These are phyloP conservation scores for Thraustochytrium striatum DNA, from an alignment of 352 stramenopile genomes.

Conservation along the genomic window DNA sequence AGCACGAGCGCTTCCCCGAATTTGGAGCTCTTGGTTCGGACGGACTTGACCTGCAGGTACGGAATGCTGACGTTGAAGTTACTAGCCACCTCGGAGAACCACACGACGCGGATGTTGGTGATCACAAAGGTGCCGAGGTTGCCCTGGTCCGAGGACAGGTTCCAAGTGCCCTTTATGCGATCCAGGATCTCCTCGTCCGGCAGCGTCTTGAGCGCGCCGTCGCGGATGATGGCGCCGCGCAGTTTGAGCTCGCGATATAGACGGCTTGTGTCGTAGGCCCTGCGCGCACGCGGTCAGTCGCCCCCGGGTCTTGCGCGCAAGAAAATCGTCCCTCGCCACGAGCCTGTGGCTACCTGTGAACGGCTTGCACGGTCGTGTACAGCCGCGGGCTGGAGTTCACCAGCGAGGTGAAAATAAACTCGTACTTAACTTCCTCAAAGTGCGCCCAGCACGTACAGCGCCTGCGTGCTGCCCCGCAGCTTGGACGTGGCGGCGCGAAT, in stretches of 20 bases:
- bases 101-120: slow-evolving; percentile 85
- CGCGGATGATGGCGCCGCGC: slow-evolving; percentile 78
- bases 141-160: slow-evolving; percentile 81
- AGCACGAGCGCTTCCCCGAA: slow-evolving; percentile 82
- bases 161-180: slow-evolving; percentile 73
- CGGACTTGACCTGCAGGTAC: slow-evolving; percentile 82
- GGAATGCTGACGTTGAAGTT: slow-evolving; percentile 92
- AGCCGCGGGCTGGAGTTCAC: slow-evolving; percentile 80
- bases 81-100: slow-evolving; percentile 82
- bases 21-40: slow-evolving; percentile 75
- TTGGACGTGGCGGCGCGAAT: slow-evolving; percentile 81
- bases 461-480: slow-evolving; percentile 78
- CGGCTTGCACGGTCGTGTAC: slow-evolving; percentile 84
- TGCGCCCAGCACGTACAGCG: slow-evolving; percentile 85
- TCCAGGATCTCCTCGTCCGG: slow-evolving; percentile 79
- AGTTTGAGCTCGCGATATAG: slow-evolving; percentile 86
- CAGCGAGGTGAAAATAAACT: slow-evolving; percentile 90
- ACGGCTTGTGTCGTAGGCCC: slow-evolving; percentile 81
- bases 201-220: slow-evolving; percentile 75
- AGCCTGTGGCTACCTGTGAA: slow-evolving; percentile 63
- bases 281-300: background rate
- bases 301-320: background rate
- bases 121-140: slow-evolving; percentile 86
- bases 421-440: slow-evolving; percentile 73
- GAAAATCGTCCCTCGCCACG: background rate